Evolutionary conservation across 1,139 yeast species (phyloP).

Genomic region (Candida freyschussii): DNA sequence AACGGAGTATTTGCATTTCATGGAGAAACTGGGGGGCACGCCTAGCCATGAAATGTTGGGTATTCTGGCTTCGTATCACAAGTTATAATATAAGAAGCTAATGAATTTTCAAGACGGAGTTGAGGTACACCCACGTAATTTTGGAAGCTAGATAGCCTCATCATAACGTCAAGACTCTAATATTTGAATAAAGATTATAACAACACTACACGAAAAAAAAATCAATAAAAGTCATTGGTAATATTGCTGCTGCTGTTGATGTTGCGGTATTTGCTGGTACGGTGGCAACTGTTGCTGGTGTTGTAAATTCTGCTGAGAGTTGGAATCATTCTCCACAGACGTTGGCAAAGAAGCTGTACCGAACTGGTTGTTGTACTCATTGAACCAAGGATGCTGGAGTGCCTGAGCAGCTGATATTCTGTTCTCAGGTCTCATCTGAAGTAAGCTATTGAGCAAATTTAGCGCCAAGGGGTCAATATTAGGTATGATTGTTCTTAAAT

Average conservation of each 20-base stretch:
- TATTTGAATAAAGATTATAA: too few relatives aligned
- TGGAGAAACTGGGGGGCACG: conserved; percentile 17
- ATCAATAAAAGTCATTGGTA: conserved; percentile 12
- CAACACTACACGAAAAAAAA: too few relatives aligned
- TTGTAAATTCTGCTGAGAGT: conserved; percentile 9
- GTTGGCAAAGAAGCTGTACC: conserved; percentile 1
- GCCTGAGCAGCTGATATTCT: conserved; percentile 91
- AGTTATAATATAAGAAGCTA: too few relatives aligned
- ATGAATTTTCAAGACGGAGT: too few relatives aligned
- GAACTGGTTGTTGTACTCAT: conserved; percentile 46
- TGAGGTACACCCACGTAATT: conserved; percentile 1
- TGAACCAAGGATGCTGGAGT: conserved; percentile 93
- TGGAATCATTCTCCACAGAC: conserved; percentile 1
- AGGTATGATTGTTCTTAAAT: conserved; percentile 72
- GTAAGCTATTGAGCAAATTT: conserved; percentile 67
- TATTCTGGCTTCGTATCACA: conserved; percentile 7
- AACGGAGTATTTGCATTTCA: conserved; percentile 6
- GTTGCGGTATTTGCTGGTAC: conserved; percentile 12
- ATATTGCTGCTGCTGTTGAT: conserved; percentile 18
- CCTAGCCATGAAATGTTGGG: conserved; percentile 19
- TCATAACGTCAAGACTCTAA: too few relatives aligned
- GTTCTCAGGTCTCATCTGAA: conserved; percentile 90
- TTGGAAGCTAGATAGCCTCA: too few relatives aligned
- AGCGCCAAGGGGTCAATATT: conserved; percentile 75
- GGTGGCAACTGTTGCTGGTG: conserved; percentile 9